Conservation (phyloP, 2,329 filamentous ascomycete genomes). For the Aspergillus awamori region DNA sequence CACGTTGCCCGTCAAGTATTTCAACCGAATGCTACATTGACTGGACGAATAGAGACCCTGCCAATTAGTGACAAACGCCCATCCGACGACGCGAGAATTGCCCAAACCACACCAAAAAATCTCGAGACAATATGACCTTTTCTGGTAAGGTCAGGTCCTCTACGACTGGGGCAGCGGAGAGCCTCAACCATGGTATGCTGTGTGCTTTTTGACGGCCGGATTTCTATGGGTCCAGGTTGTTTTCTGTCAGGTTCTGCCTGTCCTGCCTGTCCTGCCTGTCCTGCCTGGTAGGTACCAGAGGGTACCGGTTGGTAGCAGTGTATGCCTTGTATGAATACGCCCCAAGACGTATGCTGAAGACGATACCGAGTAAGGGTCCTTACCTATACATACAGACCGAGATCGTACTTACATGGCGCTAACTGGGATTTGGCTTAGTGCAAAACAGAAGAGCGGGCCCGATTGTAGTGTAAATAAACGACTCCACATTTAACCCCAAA, state of each 20-base stretch:
- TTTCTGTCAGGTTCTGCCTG: slow-evolving; percentile 3
- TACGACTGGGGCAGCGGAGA: slow-evolving; percentile 29
- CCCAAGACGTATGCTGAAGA: slow-evolving; percentile 5
- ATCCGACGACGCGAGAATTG: slow-evolving; percentile 26
- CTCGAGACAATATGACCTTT: slow-evolving; percentile 28
- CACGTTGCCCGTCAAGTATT: not conserved
- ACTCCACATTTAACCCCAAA: slow-evolving; percentile 27
- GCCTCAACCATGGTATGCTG: slow-evolving; percentile 34
- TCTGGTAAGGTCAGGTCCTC: slow-evolving; percentile 24
- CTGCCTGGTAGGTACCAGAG: not conserved
- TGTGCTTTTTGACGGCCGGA: slow-evolving; percentile 16
- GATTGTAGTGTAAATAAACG: slow-evolving; percentile 29
- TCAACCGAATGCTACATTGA: not conserved
- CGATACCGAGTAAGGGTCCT: slow-evolving; percentile 16
- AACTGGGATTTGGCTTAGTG: slow-evolving; percentile 9
- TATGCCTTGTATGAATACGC: not conserved
- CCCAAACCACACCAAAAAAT: slow-evolving; percentile 1
- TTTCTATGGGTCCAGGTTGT: slow-evolving; percentile 6
- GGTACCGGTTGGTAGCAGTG: not conserved
- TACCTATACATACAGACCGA: slow-evolving; percentile 11
- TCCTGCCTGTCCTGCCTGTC: not conserved
- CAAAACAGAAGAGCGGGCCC: slow-evolving; percentile 18
- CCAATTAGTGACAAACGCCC: slow-evolving; percentile 8
- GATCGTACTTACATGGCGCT: slow-evolving; percentile 9
- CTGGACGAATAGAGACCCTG: slow-evolving; percentile 11